Base-by-base conservation (phyloP, 768 basidiomycete genomes). In the Tulasnella sp. region DNA sequence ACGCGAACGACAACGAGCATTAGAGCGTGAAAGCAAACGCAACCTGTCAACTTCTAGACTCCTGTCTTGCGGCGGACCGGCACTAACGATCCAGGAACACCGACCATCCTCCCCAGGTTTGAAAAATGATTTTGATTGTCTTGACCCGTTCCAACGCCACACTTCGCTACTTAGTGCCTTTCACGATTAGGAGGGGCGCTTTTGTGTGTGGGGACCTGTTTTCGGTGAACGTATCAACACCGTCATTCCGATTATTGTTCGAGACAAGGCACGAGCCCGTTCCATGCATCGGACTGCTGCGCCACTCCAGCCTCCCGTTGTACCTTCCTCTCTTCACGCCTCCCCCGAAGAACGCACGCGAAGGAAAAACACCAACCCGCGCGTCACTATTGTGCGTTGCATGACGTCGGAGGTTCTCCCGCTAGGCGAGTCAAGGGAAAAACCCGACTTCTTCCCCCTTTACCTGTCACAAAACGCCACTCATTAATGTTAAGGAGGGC, bases 291-390 rank as follows among this genome's bases (percentile, higher is more conserved):
- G 34, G 62, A n/a, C n/a, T n/a, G 62, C 31, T 36, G 62, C 62
- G 31, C 62, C 62, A 68, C 62, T 14, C 27, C 62, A 68, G 62
- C 62, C 62, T 68, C 62, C n/a, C 56, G 56, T 68, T 10, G 62
- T 68, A 68, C 62, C 62, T 68, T 68, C 62, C 62, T 68, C 62
- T 34, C 62, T 68, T 68, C 62, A 68, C 62, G 27, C 62, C 27
- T 68, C 44, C 62, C 24, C n/a, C 21, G n/a, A 62, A 27, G 31
- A 27, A n/a, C 58, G 16, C n/a, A n/a, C n/a, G n/a, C n/a, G n/a
- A n/a, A n/a, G n/a, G 1, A 6, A 27, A 2, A 68, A 18, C 21
- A 68, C n/a, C 31, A 58, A 58, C 27, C 16, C 10, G n/a, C n/a
- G n/a, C n/a, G 12, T 24, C 16, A 68, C 12, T 16, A 24, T 1